These are phyloP conservation scores for Pythium vanterpoolii DNA, from an alignment of 352 stramenopile species.

Conservation along the genomic window DNA sequence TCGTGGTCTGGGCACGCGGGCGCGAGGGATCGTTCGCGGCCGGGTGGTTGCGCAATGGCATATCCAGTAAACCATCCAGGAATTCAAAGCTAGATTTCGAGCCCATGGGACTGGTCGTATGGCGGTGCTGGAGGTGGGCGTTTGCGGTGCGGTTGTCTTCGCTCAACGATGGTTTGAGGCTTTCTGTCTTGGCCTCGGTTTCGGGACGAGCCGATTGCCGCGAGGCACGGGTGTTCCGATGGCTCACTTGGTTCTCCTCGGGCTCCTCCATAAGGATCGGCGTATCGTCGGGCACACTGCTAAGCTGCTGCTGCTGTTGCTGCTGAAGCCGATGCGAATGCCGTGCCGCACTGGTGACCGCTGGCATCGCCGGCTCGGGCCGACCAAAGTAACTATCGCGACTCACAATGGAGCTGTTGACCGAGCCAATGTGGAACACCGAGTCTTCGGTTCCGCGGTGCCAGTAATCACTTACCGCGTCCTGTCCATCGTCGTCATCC, in stretches of 20 bases:
- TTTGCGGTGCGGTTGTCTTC: no score
- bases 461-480: slow-evolving; percentile 5
- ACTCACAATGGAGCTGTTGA: slow-evolving; percentile 20
- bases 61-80: slow-evolving; percentile 18
- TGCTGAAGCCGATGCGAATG: neutral
- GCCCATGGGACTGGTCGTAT: neutral
- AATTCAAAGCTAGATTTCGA: slow-evolving; percentile 22
- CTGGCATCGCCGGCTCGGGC: neutral
- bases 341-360: neutral
- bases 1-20: slow-evolving; percentile 15
- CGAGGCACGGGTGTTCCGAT: slow-evolving; percentile 7
- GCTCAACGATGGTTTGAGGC: no score
- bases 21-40: slow-evolving; percentile 7
- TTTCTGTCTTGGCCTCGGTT: no score
- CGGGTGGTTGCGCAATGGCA: slow-evolving; percentile 1
- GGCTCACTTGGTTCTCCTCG: slow-evolving; percentile 19
- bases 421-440: slow-evolving; percentile 22
- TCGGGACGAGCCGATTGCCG: no score
- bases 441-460: slow-evolving; percentile 16
- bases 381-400: slow-evolving; percentile 21
- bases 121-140: neutral
- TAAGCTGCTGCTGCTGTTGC: neutral
- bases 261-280: slow-evolving; percentile 22
- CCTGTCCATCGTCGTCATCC: slow-evolving; percentile 3
- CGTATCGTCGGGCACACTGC: slow-evolving; percentile 13